Percentiles rank a stretch among this genome's conserved stretches.
Conservation (phyloP, 129 eudicot species). For the Deinandra increscens region DNA sequence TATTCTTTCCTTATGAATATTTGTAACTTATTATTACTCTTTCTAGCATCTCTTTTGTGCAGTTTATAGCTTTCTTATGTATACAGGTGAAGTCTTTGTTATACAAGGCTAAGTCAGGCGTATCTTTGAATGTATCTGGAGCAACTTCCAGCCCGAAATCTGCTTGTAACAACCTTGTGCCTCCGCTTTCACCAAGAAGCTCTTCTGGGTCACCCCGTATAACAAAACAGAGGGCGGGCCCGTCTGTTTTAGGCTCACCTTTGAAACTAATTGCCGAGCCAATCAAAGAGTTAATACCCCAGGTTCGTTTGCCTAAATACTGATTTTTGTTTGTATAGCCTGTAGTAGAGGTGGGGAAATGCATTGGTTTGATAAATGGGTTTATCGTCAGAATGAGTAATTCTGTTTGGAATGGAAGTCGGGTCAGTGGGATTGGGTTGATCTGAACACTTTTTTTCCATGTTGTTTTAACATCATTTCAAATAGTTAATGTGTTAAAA, state of each 20-base stretch:
- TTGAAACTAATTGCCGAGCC: constrained; percentile 51
- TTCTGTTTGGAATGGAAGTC: background rate
- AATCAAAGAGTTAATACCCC: constrained; percentile 56
- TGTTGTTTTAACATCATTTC: background rate
- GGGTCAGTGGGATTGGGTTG: background rate
- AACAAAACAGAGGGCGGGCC: constrained; percentile 46
- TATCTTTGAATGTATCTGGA: constrained; percentile 36
- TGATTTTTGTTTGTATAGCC: background rate
- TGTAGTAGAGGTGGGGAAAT: background rate
- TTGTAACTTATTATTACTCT: background rate
- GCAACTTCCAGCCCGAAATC: constrained; percentile 50
- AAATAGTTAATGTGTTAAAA: background rate
- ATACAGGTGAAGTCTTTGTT: constrained; percentile 58
- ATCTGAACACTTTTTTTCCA: background rate
- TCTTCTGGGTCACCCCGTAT: constrained; percentile 60
- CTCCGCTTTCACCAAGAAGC: constrained; percentile 75
- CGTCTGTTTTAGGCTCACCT: constrained; percentile 59
- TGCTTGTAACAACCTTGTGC: constrained; percentile 37
- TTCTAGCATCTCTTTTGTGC: background rate
- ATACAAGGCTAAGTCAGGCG: constrained; percentile 53
- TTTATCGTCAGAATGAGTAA: background rate
- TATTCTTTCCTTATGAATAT: constrained; percentile 1
- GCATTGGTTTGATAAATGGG: background rate
- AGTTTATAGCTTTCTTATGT: background rate
- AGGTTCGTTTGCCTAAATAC: constrained; percentile 32